Conservation (phyloP, 345 rosid species). For the rapeseed (Brassica napus) region DNA sequence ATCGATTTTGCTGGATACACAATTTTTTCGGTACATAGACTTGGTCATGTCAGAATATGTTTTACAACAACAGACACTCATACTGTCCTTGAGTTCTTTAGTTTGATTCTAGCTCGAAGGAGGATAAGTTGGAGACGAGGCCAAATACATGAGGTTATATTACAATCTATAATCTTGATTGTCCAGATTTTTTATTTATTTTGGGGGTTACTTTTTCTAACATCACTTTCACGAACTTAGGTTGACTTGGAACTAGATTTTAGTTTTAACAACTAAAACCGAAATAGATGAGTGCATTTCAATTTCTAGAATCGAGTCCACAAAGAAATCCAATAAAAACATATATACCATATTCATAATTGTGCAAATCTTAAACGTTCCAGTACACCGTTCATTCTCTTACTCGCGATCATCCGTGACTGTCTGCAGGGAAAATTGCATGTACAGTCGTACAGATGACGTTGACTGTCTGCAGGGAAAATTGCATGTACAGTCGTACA, state of each 20-base stretch:
- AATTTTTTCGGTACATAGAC: neutral
- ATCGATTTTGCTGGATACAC: neutral
- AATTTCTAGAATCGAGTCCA: too few relatives aligned
- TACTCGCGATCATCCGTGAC: neutral
- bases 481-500: too few relatives aligned
- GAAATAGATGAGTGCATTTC: neutral
- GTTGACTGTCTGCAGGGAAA: too few relatives aligned
- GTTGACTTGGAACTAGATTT: neutral
- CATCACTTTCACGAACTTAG: neutral
- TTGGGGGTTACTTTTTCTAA: neutral
- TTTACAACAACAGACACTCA: neutral
- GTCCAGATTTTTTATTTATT: neutral
- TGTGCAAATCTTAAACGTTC: neutral
- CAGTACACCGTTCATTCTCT: neutral
- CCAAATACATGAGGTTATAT: neutral
- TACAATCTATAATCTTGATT: neutral
- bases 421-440: too few relatives aligned
- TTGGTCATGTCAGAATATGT: neutral
- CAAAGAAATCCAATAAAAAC: neutral
- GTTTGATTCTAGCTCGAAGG: neutral
- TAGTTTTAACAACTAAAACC: neutral
- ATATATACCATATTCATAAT: neutral
- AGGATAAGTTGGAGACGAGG: neutral
- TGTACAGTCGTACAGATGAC: too few relatives aligned
- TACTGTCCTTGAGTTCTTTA: neutral